phyloP scores from a whole-genome alignment of 1,139 yeast genomes.

The Barnettozyma hawaiiensis region DNA sequence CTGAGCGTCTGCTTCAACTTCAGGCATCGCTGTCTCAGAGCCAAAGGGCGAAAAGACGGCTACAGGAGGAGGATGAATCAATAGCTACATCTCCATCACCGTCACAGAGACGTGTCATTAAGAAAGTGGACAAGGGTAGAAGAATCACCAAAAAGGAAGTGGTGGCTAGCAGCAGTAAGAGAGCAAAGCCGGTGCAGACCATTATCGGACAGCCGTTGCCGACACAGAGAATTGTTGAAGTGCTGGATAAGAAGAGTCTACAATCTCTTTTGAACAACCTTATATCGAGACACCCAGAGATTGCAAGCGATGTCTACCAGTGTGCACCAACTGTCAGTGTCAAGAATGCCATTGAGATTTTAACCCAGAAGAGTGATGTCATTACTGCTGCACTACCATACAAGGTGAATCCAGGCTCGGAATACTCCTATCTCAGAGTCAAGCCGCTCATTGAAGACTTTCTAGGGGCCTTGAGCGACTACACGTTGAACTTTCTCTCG shows the following conservation, averaged over 20 bases:
- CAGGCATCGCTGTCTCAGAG: slow-evolving; percentile 7
- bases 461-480: slow-evolving; percentile 72
- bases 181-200: slow-evolving; percentile 12
- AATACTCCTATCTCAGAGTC: slow-evolving; percentile 83
- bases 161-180: slow-evolving; percentile 16
- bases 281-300: slow-evolving; percentile 57
- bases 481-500: slow-evolving; percentile 71
- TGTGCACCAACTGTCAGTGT: slow-evolving; percentile 58
- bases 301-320: slow-evolving; percentile 44
- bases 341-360: slow-evolving; percentile 43
- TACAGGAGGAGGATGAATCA: slow-evolving; percentile 18
- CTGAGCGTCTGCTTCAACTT: slow-evolving; percentile 6
- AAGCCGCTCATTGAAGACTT: slow-evolving; percentile 72
- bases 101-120: slow-evolving; percentile 7
- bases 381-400: slow-evolving; percentile 59
- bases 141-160: slow-evolving; percentile 17
- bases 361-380: slow-evolving; percentile 41
- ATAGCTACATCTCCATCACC: slow-evolving; percentile 8
- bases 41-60: slow-evolving; percentile 17
- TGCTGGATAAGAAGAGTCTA: slow-evolving; percentile 52
- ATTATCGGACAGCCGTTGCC: slow-evolving; percentile 42
- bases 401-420: slow-evolving; percentile 66
- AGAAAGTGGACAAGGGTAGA: slow-evolving; percentile 16
- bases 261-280: slow-evolving; percentile 48
- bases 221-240: slow-evolving; percentile 56